Base-by-base conservation (phyloP, 768 basidiomycete genomes). In the Pisolithus marmoratus region DNA sequence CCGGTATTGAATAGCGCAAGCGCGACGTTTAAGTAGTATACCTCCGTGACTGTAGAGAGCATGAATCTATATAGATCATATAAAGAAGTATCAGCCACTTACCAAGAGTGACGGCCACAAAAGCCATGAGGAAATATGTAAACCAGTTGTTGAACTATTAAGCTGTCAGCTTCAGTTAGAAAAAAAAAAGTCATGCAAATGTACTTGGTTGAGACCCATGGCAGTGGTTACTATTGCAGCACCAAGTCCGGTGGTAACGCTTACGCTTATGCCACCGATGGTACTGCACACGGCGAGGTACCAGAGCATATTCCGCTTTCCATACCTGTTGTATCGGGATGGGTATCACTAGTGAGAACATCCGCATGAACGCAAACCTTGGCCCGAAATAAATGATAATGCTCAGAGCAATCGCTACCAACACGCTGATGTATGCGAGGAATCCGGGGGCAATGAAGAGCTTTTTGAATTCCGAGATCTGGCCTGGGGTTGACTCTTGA, bases 201-300 rank as follows among this genome's bases (percentile, higher is more conserved):
- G 2, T 40, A 82, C 87, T 79, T 91, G 90, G 67, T 88, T 92
- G 55, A 87, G 75, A 37, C 88, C 88, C 72, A 77, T 71, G 5
- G 76, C 81, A 38, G 82, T 82, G 46, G 87, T 84, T 24, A 99
- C 85, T 60, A 98, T 96, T 20, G 93, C 87, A 40, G 90, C 76
- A 42, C 96, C 94, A 36, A 97, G 78, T 31, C 96, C 95, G 29
- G 92, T 94, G 14, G 94, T 95, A 50, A 95, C 94, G 60, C 88
- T 91, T 58, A 95, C 92, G 52, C 87, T 90, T 45, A 95, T 85
- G 0, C 96, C 96, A 17, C 96, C 96, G 63, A 99, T 97, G 79
- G 97, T 85, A 56, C 87, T 91, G 70, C 96, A 99, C 42, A 99
- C 90, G 38, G 79, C 74, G 57, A 98, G 94, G 68, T 95, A 91